Percentiles rank a stretch among this genome's conserved stretches.
These are phyloP conservation scores for Mucor sp. DNA, from an alignment of 371 early-diverging fungal genomes.

Conservation along the genomic window DNA sequence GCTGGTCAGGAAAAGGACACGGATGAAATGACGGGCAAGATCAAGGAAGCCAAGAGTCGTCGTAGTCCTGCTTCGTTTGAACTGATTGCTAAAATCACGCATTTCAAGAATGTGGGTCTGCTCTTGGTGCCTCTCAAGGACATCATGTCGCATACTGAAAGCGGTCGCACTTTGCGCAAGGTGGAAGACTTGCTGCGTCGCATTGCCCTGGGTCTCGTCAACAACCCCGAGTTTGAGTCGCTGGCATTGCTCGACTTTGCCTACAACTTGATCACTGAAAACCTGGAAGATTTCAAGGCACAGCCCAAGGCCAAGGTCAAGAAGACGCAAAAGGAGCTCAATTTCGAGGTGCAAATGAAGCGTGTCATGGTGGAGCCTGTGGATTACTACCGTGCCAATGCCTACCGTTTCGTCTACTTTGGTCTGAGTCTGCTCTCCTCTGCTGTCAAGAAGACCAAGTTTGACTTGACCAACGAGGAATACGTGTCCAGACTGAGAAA, in stretches of 20 bases:
- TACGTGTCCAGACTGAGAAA: constrained; percentile 74
- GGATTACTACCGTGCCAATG: constrained; percentile 77
- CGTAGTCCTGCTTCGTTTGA: constrained; percentile 87
- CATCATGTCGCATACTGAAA: constrained; percentile 82
- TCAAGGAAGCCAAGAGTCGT: constrained; percentile 83
- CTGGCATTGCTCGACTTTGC: constrained; percentile 77
- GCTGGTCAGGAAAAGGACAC: constrained; percentile 88
- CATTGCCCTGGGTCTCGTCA: constrained; percentile 76
- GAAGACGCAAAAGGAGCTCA: constrained; percentile 60
- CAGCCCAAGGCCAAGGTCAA: constrained; percentile 46
- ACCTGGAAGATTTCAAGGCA: constrained; percentile 60
- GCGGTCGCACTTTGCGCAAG: constrained; percentile 70
- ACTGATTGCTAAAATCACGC: constrained; percentile 65
- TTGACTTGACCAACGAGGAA: constrained; percentile 55
- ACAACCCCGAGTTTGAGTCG: constrained; percentile 71
- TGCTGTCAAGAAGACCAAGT: constrained; percentile 68
- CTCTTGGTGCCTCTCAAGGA: constrained; percentile 86
- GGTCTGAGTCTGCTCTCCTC: constrained; percentile 79
- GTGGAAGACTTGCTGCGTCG: constrained; percentile 80
- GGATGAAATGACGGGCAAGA: constrained; percentile 86
- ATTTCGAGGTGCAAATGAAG: constrained; percentile 75
- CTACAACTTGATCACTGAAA: constrained; percentile 83
- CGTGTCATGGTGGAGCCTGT: constrained; percentile 52
- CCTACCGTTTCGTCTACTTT: constrained; percentile 90
- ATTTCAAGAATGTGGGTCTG: constrained; percentile 64